These are phyloP conservation scores for Globisporangium heterothallicum DNA, from an alignment of 352 stramenopile genomes.

Conservation along the genomic window DNA sequence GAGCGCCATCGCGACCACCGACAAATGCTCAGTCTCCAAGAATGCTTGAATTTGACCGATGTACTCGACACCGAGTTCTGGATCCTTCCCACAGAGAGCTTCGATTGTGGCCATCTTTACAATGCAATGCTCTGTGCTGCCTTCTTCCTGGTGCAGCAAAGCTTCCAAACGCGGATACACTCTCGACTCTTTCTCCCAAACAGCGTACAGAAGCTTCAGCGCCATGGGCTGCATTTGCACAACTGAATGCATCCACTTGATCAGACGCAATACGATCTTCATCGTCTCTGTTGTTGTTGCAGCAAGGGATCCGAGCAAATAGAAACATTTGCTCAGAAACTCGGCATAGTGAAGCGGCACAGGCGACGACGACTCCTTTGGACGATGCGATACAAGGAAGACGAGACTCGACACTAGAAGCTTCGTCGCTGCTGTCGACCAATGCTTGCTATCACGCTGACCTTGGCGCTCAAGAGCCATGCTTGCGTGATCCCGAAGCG, in stretches of 20 bases:
- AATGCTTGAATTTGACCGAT: slow-evolving; percentile 51
- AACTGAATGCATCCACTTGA: slow-evolving; percentile 48
- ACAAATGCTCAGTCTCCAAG: slow-evolving; percentile 45
- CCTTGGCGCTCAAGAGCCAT: slow-evolving; percentile 38
- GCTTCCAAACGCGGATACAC: slow-evolving; percentile 58
- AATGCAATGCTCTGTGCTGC: slow-evolving; percentile 28
- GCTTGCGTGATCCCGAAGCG: slow-evolving; percentile 17
- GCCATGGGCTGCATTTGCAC: slow-evolving; percentile 34
- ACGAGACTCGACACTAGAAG: slow-evolving; percentile 58
- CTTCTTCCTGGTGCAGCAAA: slow-evolving; percentile 39
- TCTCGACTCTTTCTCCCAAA: slow-evolving; percentile 62
- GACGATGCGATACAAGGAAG: slow-evolving; percentile 43
- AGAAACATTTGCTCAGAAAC: slow-evolving; percentile 43
- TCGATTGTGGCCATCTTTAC: slow-evolving; percentile 63
- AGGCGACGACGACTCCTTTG: background rate
- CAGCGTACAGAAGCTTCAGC: slow-evolving; percentile 46
- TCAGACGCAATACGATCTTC: slow-evolving; percentile 62
- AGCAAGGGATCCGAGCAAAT: slow-evolving; percentile 38
- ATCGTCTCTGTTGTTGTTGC: slow-evolving; percentile 64
- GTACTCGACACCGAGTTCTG: slow-evolving; percentile 65
- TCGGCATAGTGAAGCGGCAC: slow-evolving; percentile 7
- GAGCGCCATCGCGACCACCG: slow-evolving; percentile 58
- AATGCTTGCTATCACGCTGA: slow-evolving; percentile 17
- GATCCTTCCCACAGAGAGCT: slow-evolving; percentile 50
- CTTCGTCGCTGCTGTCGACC: slow-evolving; percentile 27